These are phyloP conservation scores for Raphanus raphanistrum DNA, from an alignment of 345 rosid species.

Conservation along the genomic window DNA sequence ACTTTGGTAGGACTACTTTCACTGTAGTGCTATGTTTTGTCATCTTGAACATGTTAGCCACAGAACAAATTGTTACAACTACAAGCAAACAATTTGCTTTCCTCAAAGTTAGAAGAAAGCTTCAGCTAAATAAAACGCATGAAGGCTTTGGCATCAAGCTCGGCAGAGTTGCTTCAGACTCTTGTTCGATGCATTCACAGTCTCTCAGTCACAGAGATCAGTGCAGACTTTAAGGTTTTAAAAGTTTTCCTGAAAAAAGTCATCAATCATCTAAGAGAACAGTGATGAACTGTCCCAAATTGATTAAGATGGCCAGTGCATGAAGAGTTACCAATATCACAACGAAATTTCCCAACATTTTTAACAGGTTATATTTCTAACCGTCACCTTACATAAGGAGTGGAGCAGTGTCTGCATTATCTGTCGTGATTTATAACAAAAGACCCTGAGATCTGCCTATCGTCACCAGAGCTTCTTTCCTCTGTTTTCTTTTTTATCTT, in stretches of 20 bases:
- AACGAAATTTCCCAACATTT: slow-evolving; percentile 19
- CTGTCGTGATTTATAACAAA: slow-evolving; percentile 57
- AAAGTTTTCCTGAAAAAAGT: slow-evolving; percentile 30
- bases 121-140: slow-evolving; percentile 64
- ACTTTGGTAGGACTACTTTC: not conserved
- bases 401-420: slow-evolving; percentile 88
- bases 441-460: slow-evolving; percentile 58
- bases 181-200: slow-evolving; percentile 52
- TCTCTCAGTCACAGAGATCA: slow-evolving; percentile 50
- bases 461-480: slow-evolving; percentile 64
- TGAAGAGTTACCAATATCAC: not conserved
- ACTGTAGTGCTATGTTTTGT: too few species aligned
- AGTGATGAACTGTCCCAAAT: slow-evolving; percentile 52
- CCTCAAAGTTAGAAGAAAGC: not conserved
- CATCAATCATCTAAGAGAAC: slow-evolving; percentile 35
- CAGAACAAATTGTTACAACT: too few species aligned
- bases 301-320: slow-evolving; percentile 69
- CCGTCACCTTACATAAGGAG: slow-evolving; percentile 84
- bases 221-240: slow-evolving; percentile 63
- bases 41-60: too few species aligned
- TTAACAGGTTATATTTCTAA: slow-evolving; percentile 79
- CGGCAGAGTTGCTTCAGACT: slow-evolving; percentile 67
- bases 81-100: too few species aligned
- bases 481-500: slow-evolving; percentile 50
- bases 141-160: slow-evolving; percentile 62